Base-by-base conservation (phyloP, 2,329 filamentous ascomycete species). In the Aspergillus texensis region DNA sequence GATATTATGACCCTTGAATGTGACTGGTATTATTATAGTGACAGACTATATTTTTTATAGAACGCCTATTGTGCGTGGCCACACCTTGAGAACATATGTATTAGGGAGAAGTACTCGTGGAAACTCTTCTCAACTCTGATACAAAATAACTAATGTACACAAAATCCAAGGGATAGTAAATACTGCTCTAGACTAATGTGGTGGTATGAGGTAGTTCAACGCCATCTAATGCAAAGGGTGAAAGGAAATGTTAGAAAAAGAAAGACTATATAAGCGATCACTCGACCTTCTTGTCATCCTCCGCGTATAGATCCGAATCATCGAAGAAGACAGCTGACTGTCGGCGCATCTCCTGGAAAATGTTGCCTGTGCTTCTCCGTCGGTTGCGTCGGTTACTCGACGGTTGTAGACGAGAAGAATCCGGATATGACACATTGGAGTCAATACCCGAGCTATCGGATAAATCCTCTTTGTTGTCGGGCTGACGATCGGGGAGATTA, bases 311-410 rank as follows among this genome's bases (percentile, higher is more conserved):
- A 63, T 79, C 77, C 0, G 69, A 54, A 68, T 82, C 80, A 54
- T 81, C 78, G 68, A 81, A 83, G 63, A 83, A 81, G 8, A 83
- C 80, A 26, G 81, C 78, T 24, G 79, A 80, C 66, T 83, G 81
- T 50, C 81, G 75, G 43, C 77, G 72, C 65, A 83, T 73, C 65
- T 83, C 81, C 65, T 82, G 77, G 48, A 83, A 67, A 24, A 82
- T 70, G 50, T 73, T 77, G 16, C 72, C 69, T 39, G 61, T 72
- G 48, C 78, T 77, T n/a, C 72, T 68, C 36, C 69, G 70, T 26
- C 52, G 32, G n/a, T 55, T 55, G 52, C 32, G 52, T 34, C 69
- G 61, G 28, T 64, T 64, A 26, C 43, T 68, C 19, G 69, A 68
- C 56, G 70, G 68, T 24, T 71, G 68, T 56, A 68, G 63, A 43